Evolutionary conservation across 2,329 filamentous ascomycete genomes (phyloP), one percentile per base, ranked within the genome.

Genomic region (Monosporascus sp.): DNA sequence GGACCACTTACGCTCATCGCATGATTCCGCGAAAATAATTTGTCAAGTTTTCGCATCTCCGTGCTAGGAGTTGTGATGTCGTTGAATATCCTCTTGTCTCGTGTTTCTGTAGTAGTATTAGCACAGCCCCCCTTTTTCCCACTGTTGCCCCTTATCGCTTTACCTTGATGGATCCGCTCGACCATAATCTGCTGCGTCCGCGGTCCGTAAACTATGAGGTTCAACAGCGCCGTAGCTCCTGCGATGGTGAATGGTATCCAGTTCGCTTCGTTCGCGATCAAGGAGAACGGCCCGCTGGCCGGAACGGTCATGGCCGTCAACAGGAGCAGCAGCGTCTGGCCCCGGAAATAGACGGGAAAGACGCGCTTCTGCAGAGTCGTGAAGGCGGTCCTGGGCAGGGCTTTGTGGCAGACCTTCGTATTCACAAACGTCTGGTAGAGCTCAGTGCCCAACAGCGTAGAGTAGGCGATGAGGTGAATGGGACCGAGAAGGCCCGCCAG

Each of bases 261-360:
- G 44, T 68, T 65, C 7, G 53, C 52, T 52, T 64, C 68, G 7
- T 60, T 57, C 7, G 59, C 53, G 0, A 69, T 22, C 2, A 73
- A 52, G 0, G 69, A 67, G 2, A 65, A 11, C 0, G 63, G 62
- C 1, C 71, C 69, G 3, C 57, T 55, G 0, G 69, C 64, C 0
- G 72, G 71, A 3, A 71, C 58, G 0, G 73, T 73, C 16, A 58
- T 51, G 1, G 66, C 68, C 0, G 69, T 64, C 26, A 72, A 49
- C 3, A 74, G 19, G 2, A 75, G 53, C 2, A 75, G 58, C 1
- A 67, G 8, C 0, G 70, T 58, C 53, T 75, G 73, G 5, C 56
- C 58, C 17, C 62, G 63, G 53, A 76, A 76, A 56, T 74, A 75
- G 17, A 73, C 51, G 0, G 72, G 73, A 43, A 75, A 76, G 45